phyloP scores from a whole-genome alignment of 306 rosid species.

The Lathyrus tuberosus region DNA sequence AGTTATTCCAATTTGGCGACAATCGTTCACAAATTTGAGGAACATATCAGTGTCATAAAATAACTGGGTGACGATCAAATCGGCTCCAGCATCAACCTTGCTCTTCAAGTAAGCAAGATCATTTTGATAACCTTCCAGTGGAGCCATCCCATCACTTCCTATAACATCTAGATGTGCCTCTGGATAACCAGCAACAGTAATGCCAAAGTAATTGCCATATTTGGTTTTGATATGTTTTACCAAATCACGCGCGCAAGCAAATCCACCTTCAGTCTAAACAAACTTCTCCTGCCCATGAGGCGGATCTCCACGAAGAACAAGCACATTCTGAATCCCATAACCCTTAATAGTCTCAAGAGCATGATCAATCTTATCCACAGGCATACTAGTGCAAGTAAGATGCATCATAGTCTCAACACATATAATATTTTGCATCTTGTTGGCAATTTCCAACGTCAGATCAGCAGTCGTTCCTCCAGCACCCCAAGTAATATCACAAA shows the following conservation, averaged over 20 bases:
- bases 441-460: slow-evolving; percentile 84
- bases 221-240: slow-evolving; percentile 78
- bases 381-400: slow-evolving; percentile 98
- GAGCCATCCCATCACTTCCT: slow-evolving; percentile 71
- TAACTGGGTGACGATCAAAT: slow-evolving; percentile 86
- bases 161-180: slow-evolving; percentile 96
- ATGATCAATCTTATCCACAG: slow-evolving; percentile 87
- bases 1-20: slow-evolving; percentile 94
- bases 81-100: slow-evolving; percentile 98
- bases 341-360: slow-evolving; percentile 83
- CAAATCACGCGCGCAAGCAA: slow-evolving; percentile 90
- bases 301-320: slow-evolving; percentile 95
- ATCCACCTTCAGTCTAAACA: slow-evolving; percentile 86
- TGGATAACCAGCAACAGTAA: slow-evolving; percentile 98
- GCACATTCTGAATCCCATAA: slow-evolving; percentile 92
- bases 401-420: slow-evolving; percentile 98
- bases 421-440: slow-evolving; percentile 88
- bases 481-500: slow-evolving; percentile 98
- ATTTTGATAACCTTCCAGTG: slow-evolving; percentile 69
- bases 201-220: slow-evolving; percentile 91
- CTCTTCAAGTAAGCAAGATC: slow-evolving; percentile 86
- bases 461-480: slow-evolving; percentile 97
- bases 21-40: slow-evolving; percentile 93
- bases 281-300: slow-evolving; percentile 99
- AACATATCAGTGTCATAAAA: slow-evolving; percentile 88